phyloP scores from a whole-genome alignment of 2,329 filamentous ascomycete species.

The Metarhizium sp. region DNA sequence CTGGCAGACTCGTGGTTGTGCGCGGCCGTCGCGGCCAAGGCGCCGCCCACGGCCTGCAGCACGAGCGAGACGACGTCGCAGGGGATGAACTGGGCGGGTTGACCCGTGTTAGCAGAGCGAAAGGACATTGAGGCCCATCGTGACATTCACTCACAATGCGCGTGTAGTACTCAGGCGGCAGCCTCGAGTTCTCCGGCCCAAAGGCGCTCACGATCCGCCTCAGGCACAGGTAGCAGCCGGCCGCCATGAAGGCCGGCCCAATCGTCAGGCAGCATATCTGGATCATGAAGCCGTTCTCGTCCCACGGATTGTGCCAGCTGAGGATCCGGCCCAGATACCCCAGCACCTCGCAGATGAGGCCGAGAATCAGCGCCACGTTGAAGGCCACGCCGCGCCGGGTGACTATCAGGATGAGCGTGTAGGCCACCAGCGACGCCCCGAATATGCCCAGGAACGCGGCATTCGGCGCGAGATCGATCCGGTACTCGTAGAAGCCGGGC shows the following conservation, averaged over 20 bases:
- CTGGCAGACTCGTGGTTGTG: conserved; percentile 23
- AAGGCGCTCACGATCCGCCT: conserved; percentile 37
- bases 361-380: conserved; percentile 41
- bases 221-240: conserved; percentile 54
- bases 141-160: conserved; percentile 29
- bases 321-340: conserved; percentile 51
- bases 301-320: conserved; percentile 44
- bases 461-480: conserved; percentile 41
- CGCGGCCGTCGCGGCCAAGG: conserved; percentile 34
- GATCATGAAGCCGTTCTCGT: conserved; percentile 37
- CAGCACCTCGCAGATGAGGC: conserved; percentile 44
- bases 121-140: too few species aligned
- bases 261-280: conserved; percentile 56
- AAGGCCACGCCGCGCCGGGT: conserved; percentile 41
- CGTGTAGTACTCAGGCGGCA: conserved; percentile 37
- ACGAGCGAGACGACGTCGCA: conserved; percentile 53
- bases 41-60: conserved; percentile 53
- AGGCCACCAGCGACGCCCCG: conserved; percentile 29
- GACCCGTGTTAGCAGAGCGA: not conserved
- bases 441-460: conserved; percentile 42
- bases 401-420: conserved; percentile 29
- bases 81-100: conserved; percentile 42
- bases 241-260: conserved; percentile 55
- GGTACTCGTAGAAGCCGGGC: conserved; percentile 39
- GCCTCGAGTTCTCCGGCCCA: conserved; percentile 37